Evolutionary conservation across 2,329 filamentous ascomycete species (phyloP).

Genomic region (Trichoderma hamatum): DNA sequence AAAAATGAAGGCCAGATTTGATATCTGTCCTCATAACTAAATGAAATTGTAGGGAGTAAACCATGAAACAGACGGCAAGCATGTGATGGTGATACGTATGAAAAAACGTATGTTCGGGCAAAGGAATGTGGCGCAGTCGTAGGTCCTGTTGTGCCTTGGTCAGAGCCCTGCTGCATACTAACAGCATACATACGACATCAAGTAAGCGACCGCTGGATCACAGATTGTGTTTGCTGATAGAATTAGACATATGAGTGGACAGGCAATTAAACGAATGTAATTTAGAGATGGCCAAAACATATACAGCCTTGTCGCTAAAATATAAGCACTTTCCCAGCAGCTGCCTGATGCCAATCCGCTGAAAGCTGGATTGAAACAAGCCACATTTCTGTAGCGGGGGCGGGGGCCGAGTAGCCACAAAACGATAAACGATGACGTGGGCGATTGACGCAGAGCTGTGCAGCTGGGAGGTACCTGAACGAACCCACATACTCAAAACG

Average conservation of each 20-base stretch:
- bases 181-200: neutral
- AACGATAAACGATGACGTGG: slow-evolving; percentile 41
- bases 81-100: slow-evolving; percentile 1
- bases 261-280: neutral
- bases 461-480: slow-evolving; percentile 20
- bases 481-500: slow-evolving; percentile 14
- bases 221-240: neutral
- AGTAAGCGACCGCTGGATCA: neutral
- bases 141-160: neutral
- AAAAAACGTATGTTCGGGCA: neutral
- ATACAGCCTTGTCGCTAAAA: neutral
- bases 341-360: neutral
- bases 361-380: slow-evolving; percentile 6
- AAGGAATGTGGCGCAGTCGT: neutral
- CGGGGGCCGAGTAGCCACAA: slow-evolving; percentile 37
- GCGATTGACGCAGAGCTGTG: slow-evolving; percentile 31
- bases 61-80: neutral
- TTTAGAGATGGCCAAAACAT: neutral
- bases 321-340: neutral
- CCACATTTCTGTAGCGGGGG: slow-evolving; percentile 30
- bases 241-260: neutral
- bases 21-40: neutral
- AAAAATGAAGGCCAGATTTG: neutral
- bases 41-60: neutral
- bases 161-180: neutral